These are phyloP conservation scores for Trapa bicornis DNA, from an alignment of 345 rosid genomes.

Conservation along the genomic window DNA sequence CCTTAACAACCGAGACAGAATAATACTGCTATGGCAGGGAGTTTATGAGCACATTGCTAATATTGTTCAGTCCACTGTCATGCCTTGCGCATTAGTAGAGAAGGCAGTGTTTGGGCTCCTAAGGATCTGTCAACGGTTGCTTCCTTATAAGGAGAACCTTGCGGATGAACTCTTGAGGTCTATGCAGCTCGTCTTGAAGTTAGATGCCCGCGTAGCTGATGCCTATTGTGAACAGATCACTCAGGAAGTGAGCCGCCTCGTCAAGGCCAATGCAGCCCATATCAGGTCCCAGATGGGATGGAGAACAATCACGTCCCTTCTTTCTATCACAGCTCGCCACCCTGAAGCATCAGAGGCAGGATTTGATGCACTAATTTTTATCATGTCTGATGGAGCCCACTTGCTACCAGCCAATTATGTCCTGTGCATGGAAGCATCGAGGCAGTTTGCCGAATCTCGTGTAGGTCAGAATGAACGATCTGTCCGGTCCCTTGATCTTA, in stretches of 20 bases:
- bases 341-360: slow-evolving; percentile 99
- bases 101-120: slow-evolving; percentile 98
- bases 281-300: slow-evolving; percentile 90
- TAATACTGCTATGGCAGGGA: slow-evolving; percentile 89
- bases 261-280: slow-evolving; percentile 88
- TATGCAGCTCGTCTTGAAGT: slow-evolving; percentile 90
- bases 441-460: slow-evolving; percentile 98
- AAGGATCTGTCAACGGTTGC: slow-evolving; percentile 88
- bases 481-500: slow-evolving; percentile 69
- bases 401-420: slow-evolving; percentile 72
- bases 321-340: slow-evolving; percentile 87
- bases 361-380: slow-evolving; percentile 68
- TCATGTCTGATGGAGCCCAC: slow-evolving; percentile 79
- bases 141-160: slow-evolving; percentile 94
- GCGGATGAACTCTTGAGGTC: slow-evolving; percentile 97
- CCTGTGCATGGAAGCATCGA: slow-evolving; percentile 69
- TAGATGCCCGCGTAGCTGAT: slow-evolving; percentile 96
- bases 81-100: slow-evolving; percentile 87
- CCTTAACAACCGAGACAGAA: slow-evolving; percentile 89
- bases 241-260: slow-evolving; percentile 86
- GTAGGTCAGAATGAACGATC: slow-evolving; percentile 94
- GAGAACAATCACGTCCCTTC: slow-evolving; percentile 82
- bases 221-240: slow-evolving; percentile 96
- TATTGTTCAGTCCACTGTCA: slow-evolving; percentile 89
- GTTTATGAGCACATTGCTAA: slow-evolving; percentile 94